Percentiles rank a stretch among this genome's conserved stretches.
phyloP scores from a whole-genome alignment of 2,329 filamentous ascomycete species.

The Trichoderma lentiforme region DNA sequence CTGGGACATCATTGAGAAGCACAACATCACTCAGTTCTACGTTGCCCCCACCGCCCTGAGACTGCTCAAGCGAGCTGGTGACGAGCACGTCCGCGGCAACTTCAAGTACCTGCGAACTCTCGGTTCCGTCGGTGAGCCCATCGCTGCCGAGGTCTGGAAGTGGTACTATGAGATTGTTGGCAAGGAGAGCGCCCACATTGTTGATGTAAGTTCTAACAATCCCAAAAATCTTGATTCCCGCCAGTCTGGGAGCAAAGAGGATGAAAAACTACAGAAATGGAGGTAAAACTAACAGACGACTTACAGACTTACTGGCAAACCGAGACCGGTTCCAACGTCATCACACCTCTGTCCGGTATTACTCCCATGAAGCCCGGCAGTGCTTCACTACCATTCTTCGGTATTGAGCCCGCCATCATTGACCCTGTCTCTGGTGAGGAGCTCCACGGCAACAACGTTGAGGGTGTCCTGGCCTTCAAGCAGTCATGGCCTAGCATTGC shows the following conservation, averaged over 20 bases:
- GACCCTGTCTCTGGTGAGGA: conserved; percentile 94
- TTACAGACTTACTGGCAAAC: conserved; percentile 98
- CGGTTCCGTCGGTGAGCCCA: conserved; percentile 94
- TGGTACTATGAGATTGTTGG: conserved; percentile 98
- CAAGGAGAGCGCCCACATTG: conserved; percentile 86
- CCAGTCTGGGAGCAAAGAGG: neutral
- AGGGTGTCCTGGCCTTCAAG: conserved; percentile 95
- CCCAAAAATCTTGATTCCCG: neutral
- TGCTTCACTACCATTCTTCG: conserved; percentile 95
- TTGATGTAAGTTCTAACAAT: conserved; percentile 67
- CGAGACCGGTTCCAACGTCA: conserved; percentile 95
- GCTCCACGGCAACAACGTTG: conserved; percentile 91
- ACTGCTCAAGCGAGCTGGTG: conserved; percentile 89
- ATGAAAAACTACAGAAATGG: conserved; percentile 11
- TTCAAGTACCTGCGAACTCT: conserved; percentile 89
- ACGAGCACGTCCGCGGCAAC: conserved; percentile 83
- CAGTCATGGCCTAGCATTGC: conserved; percentile 99
- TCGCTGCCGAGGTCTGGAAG: conserved; percentile 98
- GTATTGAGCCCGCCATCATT: conserved; percentile 95
- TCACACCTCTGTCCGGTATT: conserved; percentile 86
- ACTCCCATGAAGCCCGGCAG: conserved; percentile 96
- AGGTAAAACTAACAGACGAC: conserved; percentile 21
- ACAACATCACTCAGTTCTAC: conserved; percentile 96
- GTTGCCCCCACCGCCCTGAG: conserved; percentile 93
- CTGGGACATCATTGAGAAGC: conserved; percentile 96